Evolutionary conservation across 192 early-diverging fungal genomes (phyloP).

Genomic region (Backusella tuberculispora): DNA sequence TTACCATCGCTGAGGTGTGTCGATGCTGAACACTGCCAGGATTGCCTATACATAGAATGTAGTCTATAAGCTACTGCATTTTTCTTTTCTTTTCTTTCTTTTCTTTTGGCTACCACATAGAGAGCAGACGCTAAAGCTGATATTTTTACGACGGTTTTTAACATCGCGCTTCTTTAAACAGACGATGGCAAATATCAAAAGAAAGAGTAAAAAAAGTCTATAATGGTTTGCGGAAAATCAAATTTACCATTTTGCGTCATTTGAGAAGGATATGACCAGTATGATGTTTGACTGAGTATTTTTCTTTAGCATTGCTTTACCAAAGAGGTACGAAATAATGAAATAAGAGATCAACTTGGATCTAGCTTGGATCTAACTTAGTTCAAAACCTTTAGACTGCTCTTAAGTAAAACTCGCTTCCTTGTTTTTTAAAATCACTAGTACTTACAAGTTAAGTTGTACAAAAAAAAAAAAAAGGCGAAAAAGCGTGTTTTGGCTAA

Average conservation of each 20-base stretch:
- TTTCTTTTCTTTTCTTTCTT: neutral
- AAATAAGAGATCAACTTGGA: too few species aligned
- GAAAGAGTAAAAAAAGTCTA: neutral
- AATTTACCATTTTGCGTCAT: slow-evolving; percentile 1
- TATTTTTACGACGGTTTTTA: neutral
- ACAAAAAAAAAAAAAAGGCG: too few species aligned
- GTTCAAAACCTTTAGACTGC: too few species aligned
- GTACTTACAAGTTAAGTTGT: too few species aligned
- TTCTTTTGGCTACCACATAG: slow-evolving; percentile 11
- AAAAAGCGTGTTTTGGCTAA: too few species aligned
- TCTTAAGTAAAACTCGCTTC: too few species aligned
- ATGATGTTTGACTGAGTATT: too few species aligned
- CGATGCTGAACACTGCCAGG: slow-evolving; percentile 19
- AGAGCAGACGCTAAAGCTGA: neutral
- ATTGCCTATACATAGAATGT: slow-evolving; percentile 11
- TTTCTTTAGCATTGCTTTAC: too few species aligned
- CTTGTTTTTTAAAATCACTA: too few species aligned
- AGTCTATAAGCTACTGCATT: neutral
- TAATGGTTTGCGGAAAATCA: neutral
- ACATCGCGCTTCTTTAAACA: neutral
- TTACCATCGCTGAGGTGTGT: slow-evolving; percentile 34
- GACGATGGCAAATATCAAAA: neutral
- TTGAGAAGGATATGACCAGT: neutral
- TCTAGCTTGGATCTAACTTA: too few species aligned
- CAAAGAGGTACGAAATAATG: too few species aligned